A percentile compares a stretch with the other conserved stretches of the same genome.
Conservation (phyloP, 2,329 filamentous ascomycete genomes). For the Penicillium brevicompactum region DNA sequence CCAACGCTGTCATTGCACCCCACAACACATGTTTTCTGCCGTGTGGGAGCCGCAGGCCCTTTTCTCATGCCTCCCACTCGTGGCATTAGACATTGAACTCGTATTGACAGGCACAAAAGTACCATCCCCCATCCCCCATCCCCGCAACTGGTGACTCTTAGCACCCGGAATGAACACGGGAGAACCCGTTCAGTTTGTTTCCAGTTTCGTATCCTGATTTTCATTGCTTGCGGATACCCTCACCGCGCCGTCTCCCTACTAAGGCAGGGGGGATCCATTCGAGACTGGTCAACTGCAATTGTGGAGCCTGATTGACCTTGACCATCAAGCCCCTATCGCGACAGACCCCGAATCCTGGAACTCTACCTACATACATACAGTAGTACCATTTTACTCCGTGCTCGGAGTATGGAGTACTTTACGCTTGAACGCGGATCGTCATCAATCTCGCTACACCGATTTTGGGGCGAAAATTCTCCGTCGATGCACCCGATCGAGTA, state of each 20-base stretch:
- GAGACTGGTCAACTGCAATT: constrained; percentile 1
- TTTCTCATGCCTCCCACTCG: not conserved
- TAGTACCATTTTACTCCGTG: no score
- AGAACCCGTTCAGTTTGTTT: constrained; percentile 1
- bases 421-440: not conserved
- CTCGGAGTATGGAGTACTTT: not conserved
- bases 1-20: not conserved
- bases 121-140: not conserved
- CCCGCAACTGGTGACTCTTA: not conserved
- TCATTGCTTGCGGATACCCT: not conserved
- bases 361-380: not conserved
- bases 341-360: not conserved
- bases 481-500: not conserved
- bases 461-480: constrained; percentile 5
- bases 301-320: constrained; percentile 1
- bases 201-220: constrained; percentile 16
- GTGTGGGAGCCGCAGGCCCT: not conserved
- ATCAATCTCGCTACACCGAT: not conserved
- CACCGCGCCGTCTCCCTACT: constrained; percentile 11
- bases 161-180: constrained; percentile 1
- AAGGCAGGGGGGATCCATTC: constrained; percentile 21
- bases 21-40: not conserved
- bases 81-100: not conserved
- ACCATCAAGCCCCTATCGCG: not conserved
- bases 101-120: not conserved